Base-by-base conservation (phyloP, 768 basidiomycete species). In the Termitomyces sp. region DNA sequence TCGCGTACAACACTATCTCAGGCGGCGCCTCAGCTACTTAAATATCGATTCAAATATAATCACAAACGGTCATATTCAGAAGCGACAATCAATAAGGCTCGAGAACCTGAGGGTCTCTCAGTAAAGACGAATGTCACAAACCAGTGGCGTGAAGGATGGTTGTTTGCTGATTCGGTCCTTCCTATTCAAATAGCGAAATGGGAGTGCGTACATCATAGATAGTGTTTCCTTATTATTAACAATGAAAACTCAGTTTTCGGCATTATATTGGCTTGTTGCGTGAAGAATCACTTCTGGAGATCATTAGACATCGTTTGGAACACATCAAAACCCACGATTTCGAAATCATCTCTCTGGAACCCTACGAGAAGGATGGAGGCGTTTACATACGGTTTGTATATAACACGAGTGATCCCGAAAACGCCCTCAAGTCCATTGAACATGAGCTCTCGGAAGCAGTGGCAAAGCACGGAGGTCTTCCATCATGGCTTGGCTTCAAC, bases 301-400 rank as follows among this genome's bases (percentile, higher is more conserved):
- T 66, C 28, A 70, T 94, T 19, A 59, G 70, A 40, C 55, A 66
- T 1, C 75, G 83, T 34, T 73, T 94, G 8, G 73, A 79, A 12
- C 60, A 69, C 7, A 75, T 90, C 40, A 77, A 79, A 30, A 64
- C 76, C 0, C 80, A 84, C 61, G 75, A 73, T 35, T 90, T 94
- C 65, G 72, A 74, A 30, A 70, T 91, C n/a, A 64, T 86, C 4
- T 78, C 80, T 23, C 64, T 92, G 5, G 77, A 90, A 52, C 84
- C 85, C 7, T 78, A 84, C 59, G 69, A 72, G 51, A 95, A 94
- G 63, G 92, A 94, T 59, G 93, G 93, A 2, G 94, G 94, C 5
- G 85, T 91, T 16, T 94, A 92, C 66, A 85, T 94, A 37, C 77
- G 77, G 32, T 92, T 94, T 67, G 70, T 75, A 21, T 95, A 86